These are phyloP conservation scores for Macrotyloma uniflorum DNA, from an alignment of 306 rosid species.

Conservation along the genomic window DNA sequence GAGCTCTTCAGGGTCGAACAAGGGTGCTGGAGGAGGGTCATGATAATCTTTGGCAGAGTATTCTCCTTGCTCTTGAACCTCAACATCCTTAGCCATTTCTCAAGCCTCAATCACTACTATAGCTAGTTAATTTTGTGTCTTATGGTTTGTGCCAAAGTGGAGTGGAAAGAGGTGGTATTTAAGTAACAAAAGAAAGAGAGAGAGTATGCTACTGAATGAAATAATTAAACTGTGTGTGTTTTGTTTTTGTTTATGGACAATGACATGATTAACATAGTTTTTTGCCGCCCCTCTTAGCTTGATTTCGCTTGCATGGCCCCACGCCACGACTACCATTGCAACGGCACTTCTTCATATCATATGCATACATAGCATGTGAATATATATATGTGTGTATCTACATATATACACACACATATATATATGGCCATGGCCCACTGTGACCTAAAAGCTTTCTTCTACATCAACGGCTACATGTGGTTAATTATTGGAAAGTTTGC, in stretches of 20 bases:
- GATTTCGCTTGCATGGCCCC: conserved; percentile 76
- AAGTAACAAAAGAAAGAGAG: conserved; percentile 43
- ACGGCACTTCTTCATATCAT: conserved; percentile 46
- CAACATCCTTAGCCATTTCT: conserved; percentile 67
- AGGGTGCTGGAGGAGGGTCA: conserved; percentile 89
- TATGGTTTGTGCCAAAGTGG: neutral
- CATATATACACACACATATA: neutral
- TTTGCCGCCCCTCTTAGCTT: conserved; percentile 76
- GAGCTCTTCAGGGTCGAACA: conserved; percentile 73
- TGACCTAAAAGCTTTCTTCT: conserved; percentile 23
- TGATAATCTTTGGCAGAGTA: conserved; percentile 78
- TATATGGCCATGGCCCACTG: conserved; percentile 22
- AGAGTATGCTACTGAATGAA: neutral
- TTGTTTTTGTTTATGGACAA: conserved; percentile 16
- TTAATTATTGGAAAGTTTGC: neutral
- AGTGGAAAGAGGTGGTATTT: conserved; percentile 52
- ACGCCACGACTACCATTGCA: conserved; percentile 39
- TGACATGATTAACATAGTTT: conserved; percentile 44
- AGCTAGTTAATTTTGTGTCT: neutral
- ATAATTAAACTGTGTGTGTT: conserved; percentile 26
- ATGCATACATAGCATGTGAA: neutral
- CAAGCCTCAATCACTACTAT: neutral
- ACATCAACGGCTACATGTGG: conserved; percentile 45
- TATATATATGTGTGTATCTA: neutral
- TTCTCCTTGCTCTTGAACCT: conserved; percentile 66